These are phyloP conservation scores for Pelagomonas calceolata DNA, from an alignment of 108 stramenopile genomes.

Conservation along the genomic window DNA sequence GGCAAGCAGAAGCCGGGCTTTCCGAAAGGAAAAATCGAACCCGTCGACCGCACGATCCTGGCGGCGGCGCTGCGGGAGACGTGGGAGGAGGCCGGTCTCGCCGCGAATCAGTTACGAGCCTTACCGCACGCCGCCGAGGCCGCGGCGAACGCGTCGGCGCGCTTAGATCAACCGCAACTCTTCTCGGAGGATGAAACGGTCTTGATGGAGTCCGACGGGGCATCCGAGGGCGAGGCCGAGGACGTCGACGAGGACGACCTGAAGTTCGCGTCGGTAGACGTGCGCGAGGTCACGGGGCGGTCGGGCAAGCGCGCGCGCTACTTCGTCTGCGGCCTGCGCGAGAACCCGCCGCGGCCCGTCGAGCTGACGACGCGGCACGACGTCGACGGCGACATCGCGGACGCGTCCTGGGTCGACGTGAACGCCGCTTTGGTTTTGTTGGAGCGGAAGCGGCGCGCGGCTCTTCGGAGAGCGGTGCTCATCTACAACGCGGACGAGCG, in stretches of 20 bases:
- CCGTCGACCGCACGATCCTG: background rate
- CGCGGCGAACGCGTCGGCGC: background rate
- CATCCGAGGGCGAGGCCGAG: background rate
- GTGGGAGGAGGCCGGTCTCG: background rate
- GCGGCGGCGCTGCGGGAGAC: background rate
- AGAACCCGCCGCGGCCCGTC: no score
- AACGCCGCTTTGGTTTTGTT: background rate
- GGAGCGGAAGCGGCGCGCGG: background rate
- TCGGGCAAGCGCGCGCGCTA: conserved; percentile 1
- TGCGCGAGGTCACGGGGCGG: background rate
- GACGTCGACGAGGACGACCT: background rate
- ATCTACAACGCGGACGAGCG: background rate
- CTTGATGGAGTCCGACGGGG: background rate
- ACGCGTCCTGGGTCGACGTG: background rate
- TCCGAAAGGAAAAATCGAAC: background rate
- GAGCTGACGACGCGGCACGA: background rate
- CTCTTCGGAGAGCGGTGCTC: background rate
- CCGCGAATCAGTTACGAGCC: background rate
- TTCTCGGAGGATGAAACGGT: background rate
- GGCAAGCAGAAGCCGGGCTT: conserved; percentile 3
- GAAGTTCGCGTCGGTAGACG: background rate
- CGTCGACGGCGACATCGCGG: conserved; percentile 1
- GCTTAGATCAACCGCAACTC: background rate
- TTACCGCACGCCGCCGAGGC: background rate
- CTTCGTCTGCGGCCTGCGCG: background rate